Base-by-base conservation (phyloP, 805 yeast species). In the Candida golubevii region DNA sequence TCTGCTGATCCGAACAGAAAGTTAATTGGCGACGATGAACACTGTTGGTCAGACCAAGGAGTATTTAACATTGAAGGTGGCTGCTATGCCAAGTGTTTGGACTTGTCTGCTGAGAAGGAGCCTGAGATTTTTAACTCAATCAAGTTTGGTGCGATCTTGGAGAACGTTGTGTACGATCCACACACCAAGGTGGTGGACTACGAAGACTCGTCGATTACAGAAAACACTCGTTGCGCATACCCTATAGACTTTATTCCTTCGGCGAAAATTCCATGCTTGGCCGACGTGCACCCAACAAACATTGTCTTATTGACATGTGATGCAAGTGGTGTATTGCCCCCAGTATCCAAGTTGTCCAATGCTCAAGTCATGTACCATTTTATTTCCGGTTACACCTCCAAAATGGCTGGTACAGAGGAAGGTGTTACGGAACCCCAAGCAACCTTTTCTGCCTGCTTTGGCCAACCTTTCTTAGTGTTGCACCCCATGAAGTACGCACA, bases 51-150 rank as follows among this genome's bases (percentile, higher is more conserved):
- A 14, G 95, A 91, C 70, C 76, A 85, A 57, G 99, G 99, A 74
- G 97, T 91, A 48, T 91, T 91, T 83, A 93, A 93, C 80, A 90
- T 91, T 61, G 99, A 91, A 76, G 99, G 99, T 70, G 99, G 99
- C 55, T 91, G 99, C 78, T 91, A 91, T 76, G 98, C 98, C 61
- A 91, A 91, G 74, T 90, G 97, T 75, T 76, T 91, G 54, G 96
- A 88, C 61, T 77, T 91, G 54, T 74, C 88, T 41, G 83, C 76
- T 53, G 97, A 88, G 72, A 91, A 85, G 72, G 99, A 91, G 77
- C 99, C 99, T 41, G 99, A 91, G 74, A 91, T 91, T 66, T 93
- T 82, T 79, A 81, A 88, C 69, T 95, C 98, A 37, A 87, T 91
- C 71, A 85, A 78, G 69, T 91, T 89, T 61, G 99, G 99, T 61